These are phyloP conservation scores for Sugiyamaella castrensis DNA, from an alignment of 1,139 yeast genomes.

Conservation along the genomic window DNA sequence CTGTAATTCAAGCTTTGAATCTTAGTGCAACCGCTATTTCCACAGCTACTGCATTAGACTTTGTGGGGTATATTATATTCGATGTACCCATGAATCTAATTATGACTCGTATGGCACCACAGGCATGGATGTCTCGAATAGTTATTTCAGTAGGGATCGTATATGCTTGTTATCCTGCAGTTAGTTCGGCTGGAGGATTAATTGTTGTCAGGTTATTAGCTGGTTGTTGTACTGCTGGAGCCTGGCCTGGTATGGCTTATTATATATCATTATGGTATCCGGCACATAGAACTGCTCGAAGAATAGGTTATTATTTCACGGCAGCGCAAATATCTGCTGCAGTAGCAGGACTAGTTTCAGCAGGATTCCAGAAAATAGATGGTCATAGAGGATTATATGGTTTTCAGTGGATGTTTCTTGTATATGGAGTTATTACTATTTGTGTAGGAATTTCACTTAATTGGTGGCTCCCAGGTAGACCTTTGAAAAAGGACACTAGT, in stretches of 20 bases:
- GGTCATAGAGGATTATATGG: conserved; percentile 67
- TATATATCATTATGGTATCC: conserved; percentile 87
- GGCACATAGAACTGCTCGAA: conserved; percentile 65
- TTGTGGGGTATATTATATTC: conserved; percentile 77
- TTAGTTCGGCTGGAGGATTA: conserved; percentile 54
- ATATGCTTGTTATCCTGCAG: conserved; percentile 66
- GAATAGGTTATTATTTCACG: conserved; percentile 86
- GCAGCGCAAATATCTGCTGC: conserved; percentile 90
- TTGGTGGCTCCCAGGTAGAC: conserved; percentile 88
- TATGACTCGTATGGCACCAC: conserved; percentile 83
- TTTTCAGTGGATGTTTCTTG: conserved; percentile 84
- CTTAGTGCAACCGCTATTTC: conserved; percentile 59
- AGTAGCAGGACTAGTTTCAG: conserved; percentile 79
- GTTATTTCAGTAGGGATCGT: conserved; percentile 74
- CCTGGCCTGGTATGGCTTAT: conserved; percentile 92
- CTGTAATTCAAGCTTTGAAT: conserved; percentile 52
- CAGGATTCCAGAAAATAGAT: conserved; percentile 84
- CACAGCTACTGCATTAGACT: conserved; percentile 76
- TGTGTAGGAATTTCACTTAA: conserved; percentile 60
- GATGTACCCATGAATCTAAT: conserved; percentile 85
- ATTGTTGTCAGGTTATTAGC: conserved; percentile 71
- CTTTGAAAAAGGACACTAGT: conserved; percentile 25
- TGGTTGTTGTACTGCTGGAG: conserved; percentile 84
- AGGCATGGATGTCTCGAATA: conserved; percentile 79
- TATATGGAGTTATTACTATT: conserved; percentile 73